A percentile compares a stretch with the other conserved stretches of the same genome.
Evolutionary conservation across 176 grass and related monocot genomes (phyloP).

Genomic region (Alopecurus myosuroides): DNA sequence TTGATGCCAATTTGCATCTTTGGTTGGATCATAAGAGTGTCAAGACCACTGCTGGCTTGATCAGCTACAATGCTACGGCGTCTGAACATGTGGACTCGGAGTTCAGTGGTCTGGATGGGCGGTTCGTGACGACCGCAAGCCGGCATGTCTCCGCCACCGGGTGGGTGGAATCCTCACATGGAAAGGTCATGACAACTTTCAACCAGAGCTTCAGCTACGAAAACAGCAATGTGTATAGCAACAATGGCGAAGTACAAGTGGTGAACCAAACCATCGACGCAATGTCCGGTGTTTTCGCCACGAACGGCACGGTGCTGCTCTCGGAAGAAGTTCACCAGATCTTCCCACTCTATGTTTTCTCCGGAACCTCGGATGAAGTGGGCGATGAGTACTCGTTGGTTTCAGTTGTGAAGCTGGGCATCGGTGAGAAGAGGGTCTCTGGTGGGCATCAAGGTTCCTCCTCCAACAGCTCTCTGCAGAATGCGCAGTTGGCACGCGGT

Average conservation of each 20-base stretch:
- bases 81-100: constrained; percentile 6
- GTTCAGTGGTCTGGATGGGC: constrained; percentile 36
- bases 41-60: constrained; percentile 31
- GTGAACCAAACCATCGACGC: constrained; percentile 46
- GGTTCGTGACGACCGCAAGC: constrained; percentile 30
- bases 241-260: constrained; percentile 29
- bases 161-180: constrained; percentile 49
- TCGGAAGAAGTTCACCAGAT: constrained; percentile 25
- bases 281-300: constrained; percentile 27
- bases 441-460: constrained; percentile 22
- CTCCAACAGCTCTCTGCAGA: constrained; percentile 38
- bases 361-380: constrained; percentile 33
- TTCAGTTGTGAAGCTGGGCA: constrained; percentile 25
- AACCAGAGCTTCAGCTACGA: constrained; percentile 37
- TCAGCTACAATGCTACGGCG: constrained; percentile 20
- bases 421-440: constrained; percentile 34
- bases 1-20: constrained; percentile 58
- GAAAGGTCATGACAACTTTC: constrained; percentile 44
- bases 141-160: constrained; percentile 40
- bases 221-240: constrained; percentile 38
- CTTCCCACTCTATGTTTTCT: constrained; percentile 51
- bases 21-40: constrained; percentile 54
- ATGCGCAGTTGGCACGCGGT: constrained; percentile 38
- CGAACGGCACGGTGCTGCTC: not conserved
- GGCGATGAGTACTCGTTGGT: constrained; percentile 42